Base-by-base conservation (phyloP, 805 yeast species). In the Cyberlindnera suaveolens region DNA sequence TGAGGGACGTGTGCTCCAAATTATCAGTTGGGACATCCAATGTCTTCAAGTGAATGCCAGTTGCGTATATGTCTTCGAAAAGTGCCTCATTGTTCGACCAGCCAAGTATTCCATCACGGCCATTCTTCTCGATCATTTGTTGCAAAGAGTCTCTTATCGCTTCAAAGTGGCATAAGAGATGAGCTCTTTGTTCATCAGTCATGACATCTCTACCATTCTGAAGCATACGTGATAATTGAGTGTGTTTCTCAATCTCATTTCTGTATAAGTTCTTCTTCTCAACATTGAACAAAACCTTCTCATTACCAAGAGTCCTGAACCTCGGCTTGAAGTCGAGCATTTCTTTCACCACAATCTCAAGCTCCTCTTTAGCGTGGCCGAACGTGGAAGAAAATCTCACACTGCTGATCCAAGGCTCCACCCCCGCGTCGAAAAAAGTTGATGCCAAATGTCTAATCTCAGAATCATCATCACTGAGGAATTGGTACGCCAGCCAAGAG, bases 191-290 rank as follows among this genome's bases (percentile, higher is more conserved):
- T 1, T 30, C 38, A 9, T 32, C 41, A 1, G 44, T 16, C 5
- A 49, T 7, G 5, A 27, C n/a, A 1, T 18, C 26, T 49, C 42
- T 42, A 4, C 46, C 30, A 14, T 44, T 40, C 15, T 36, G 47
- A 36, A 64, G 33, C 49, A 64, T 52, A 6, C 41, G 31, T 6
- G 53, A 44, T 18, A 54, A 45, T 34, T 58, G 59, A 3, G 42
- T 11, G 1, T 47, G 52, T 29, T 56, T 59, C 31, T 64, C 66
- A 8, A 71, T 57, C 13, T 69, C 72, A 54, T 80, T 77, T 50
- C 79, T 68, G 61, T 79, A 85, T 33, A 83, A 72, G 50, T 87
- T 86, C 42, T 72, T 75, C 52, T 76, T 77, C 56, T 88, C 96
- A 6, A 72, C 62, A 6, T 78, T 78, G 60, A 87, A 88, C 34